Base-by-base conservation (phyloP, 371 early-diverging fungal genomes). In the Funneliformis caledonium region DNA sequence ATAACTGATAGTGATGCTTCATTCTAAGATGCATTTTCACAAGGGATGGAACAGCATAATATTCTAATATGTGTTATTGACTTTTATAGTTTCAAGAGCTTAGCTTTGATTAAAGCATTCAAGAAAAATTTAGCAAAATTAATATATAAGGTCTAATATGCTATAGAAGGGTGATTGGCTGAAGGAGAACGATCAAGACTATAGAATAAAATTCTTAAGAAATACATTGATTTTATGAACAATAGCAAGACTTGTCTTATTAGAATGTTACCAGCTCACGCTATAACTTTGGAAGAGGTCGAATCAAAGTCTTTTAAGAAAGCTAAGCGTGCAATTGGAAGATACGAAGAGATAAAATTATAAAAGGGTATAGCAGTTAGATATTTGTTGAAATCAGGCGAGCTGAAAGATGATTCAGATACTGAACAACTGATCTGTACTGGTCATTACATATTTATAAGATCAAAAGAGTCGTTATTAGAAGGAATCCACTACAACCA, bases 1-100 rank as follows among this genome's bases (percentile, higher is more conserved):
- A 75, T 75, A 61, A 62, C 31, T 42, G 61, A 75, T 75, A 37
- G 76, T 75, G 76, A 6, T 61, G 26, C 33, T 12, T 14, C 16
- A 7, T 75, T 75, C 31, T 10, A 6, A 26, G 76, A 43, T 31
- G 7, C 59, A 37, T 75, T 75, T 31, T 16, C 33, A 37, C 16
- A 22, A 75, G 76, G 76, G 33, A 75, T 75, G 61, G 76, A 75
- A 42, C 60, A 31, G 16, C 37, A 75, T 75, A 75, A 75, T 75
- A 61, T 75, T 42, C 37, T 16, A 60, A 75, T 75, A n/a, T 2
- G 72, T 11, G 7, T 72, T 5, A 48, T 72, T 43, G 74, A 73
- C 26, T 4, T 52, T 73, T 75, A 75, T 22, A 75, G 76, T 42
- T 75, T 75, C 19, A 61, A 75, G 22, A 75, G 76, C 43, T 31